Evolutionary conservation across 2,329 filamentous ascomycete species (phyloP), one percentile per base, ranked within the genome.

Genomic region (Diaporthe destruens): DNA sequence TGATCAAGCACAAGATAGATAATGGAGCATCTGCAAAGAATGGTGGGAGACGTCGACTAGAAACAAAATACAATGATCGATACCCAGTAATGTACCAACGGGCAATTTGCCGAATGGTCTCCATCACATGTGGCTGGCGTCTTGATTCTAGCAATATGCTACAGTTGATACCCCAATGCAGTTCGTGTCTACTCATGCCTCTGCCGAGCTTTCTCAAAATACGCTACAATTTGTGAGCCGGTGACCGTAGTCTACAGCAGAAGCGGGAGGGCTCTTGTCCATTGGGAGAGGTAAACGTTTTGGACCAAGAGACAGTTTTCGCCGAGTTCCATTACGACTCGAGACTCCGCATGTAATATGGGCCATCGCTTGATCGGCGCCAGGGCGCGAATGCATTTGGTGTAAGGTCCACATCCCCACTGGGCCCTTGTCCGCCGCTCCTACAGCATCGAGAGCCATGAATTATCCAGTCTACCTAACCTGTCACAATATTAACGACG

Each of bases 1-100:
- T 49, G 29, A 16, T 63, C 11, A 23, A 36, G 23, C 36, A 34
- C 6, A 9, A 29, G 42, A 63, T 49, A 63, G 59, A 65, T n/a
- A 36, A 18, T 16, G 25, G n/a, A 36, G 32, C 14, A 39, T 66
- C 61, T 66, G 44, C 47, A 53, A 66, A 66, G 61, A 66, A 53
- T 25, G 9, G 47, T 39, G 61, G 47, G 14, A 14, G 18, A 20
- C 32, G 47, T 66, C 47, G 39, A 66, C 23, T 66, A 39, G 14
- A 39, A 65, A 53, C 36, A 29, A 8, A 53, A 6, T 23, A 25
- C 8, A 51, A 36, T 25, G 61, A 65, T 51, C 44, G 8, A 53
- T 39, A 39, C 61, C 61, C 44, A 66, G 7, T 1, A 36, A 3
- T 3, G 16, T 39, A 12, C 29, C 29, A 29, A 29, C 29, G 29